Base-by-base conservation (phyloP, 768 basidiomycete genomes). In the Tulasnella sp. region DNA sequence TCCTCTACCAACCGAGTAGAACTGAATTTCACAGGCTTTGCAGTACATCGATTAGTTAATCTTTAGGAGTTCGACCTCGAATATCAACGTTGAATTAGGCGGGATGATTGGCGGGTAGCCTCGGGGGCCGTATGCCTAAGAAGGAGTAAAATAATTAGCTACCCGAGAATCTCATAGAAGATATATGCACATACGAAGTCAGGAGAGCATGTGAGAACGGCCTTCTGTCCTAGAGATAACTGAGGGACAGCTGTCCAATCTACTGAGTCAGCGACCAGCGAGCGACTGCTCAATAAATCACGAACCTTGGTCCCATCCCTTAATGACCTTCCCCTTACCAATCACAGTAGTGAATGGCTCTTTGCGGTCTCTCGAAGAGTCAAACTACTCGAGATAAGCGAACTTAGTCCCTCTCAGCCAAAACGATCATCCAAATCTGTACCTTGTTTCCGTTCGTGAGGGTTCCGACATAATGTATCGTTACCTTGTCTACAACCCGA, bases 251-350 rank as follows among this genome's bases (percentile, higher is more conserved):
- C 92, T 93, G 26, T 4, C 11, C 77, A 29, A 32, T 69, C 69
- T 14, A 26, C 11, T 72, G 41, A n/a, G 63, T 71, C 69, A 59
- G 9, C 8, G 5, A 71, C 70, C 73, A 75, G 74, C 35, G 73
- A 69, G 67, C 76, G 74, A 69, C 67, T 74, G 67, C 77, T 74
- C 73, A 75, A 78, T 40, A 7, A 67, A 78, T 73, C 74, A 71
- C 84, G 76, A 75, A 89, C 94, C 93, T 79, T 94, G 91, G 77
- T 94, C 93, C 94, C 93, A 95, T 37, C 93, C 91, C 77, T 84
- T 89, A 81, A 95, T 94, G 62, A 95, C 93, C 77, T 89, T 88
- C 8, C 91, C 90, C n/a, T 87, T 82, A 62, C 93, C 91, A 75
- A 94, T 93, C 78, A 86, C 77, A 2, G 90, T 92, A 74, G 80